These are phyloP conservation scores for Pezicula radicicola DNA, from an alignment of 2,329 filamentous ascomycete species.

Conservation along the genomic window DNA sequence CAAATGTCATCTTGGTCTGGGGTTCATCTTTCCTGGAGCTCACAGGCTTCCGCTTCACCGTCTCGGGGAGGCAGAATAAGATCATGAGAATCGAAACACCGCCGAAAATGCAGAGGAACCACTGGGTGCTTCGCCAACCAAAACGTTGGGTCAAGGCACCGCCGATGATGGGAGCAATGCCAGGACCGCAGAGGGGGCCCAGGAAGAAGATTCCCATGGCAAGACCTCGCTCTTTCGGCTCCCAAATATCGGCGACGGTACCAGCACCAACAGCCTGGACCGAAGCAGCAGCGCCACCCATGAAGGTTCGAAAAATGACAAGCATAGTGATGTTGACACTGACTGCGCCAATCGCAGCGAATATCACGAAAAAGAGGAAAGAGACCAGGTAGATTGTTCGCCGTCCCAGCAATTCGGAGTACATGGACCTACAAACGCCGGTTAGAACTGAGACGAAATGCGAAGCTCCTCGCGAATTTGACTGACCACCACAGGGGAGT, in stretches of 20 bases:
- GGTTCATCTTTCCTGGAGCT: constrained; percentile 41
- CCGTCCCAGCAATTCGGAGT: constrained; percentile 70
- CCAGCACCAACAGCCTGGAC: constrained; percentile 83
- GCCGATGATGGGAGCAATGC: constrained; percentile 74
- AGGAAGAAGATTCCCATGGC: constrained; percentile 87
- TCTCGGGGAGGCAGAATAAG: constrained; percentile 63
- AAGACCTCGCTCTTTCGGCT: constrained; percentile 64
- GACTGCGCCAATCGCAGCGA: constrained; percentile 66
- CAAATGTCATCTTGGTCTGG: constrained; percentile 52
- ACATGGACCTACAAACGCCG: constrained; percentile 50
- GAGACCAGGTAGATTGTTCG: constrained; percentile 76
- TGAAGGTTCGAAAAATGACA: constrained; percentile 70
- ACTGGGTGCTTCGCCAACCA: constrained; percentile 75
- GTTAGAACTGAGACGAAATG: background rate
- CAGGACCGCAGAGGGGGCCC: constrained; percentile 71
- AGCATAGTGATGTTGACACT: constrained; percentile 72
- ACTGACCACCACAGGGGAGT: constrained; percentile 75
- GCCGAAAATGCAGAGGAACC: constrained; percentile 73
- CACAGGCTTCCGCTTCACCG: constrained; percentile 59
- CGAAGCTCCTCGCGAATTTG: background rate
- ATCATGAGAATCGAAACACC: constrained; percentile 52
- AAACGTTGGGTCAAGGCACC: constrained; percentile 66
- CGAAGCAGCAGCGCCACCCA: constrained; percentile 73
- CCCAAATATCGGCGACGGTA: constrained; percentile 81
- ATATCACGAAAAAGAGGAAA: constrained; percentile 69